Base-by-base conservation (phyloP, 108 stramenopile species). In the Cyclotella cryptica region DNA sequence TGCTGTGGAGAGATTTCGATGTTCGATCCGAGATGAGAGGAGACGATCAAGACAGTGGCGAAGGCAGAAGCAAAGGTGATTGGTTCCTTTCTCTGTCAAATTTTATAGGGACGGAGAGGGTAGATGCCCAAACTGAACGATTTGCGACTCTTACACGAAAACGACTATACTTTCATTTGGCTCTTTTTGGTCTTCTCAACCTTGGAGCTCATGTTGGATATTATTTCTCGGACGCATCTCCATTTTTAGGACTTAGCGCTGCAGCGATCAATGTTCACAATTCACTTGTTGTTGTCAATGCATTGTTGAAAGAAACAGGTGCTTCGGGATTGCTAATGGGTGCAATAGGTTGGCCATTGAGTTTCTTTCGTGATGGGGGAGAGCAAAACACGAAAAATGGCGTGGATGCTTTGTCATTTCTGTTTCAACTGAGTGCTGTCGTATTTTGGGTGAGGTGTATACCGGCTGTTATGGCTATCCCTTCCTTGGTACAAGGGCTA, bases 1-100 rank as follows among this genome's bases (percentile, higher is more conserved):
- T 79, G 43, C 40, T 79, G 17, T 79, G 78, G 78, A 70, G 78
- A 46, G 78, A 79, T 66, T 59, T 66, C 13, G 71, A 72, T 35
- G 51, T 66, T 26, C 39, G 55, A 35, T 61, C 78, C 5, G 78
- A 79, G 42, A 66, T 46, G 62, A 46, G 35, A 10, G 21, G 26
- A 15, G 41, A 40, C n/a, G 52, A 46, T 46, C 30, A 49, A 18
- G 10, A 46, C 7, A 40, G 29, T 51, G 71, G 41, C 19, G 74
- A 49, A 0, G 71, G 49, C 4, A 49, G 51, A 39, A 41, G 28
- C 12, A 66, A 66, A 51, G 78, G 71, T 6, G 78, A 72, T 58
- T 79, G 52, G 65, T 72, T 79, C 65, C 43, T 78, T 14, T 78
- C 77, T 49, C 65, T 78, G 3, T 69, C 72, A 0, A n/a, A 26